Conservation (phyloP, 495 filamentous ascomycete genomes). For the Xeromyces bisporus region DNA sequence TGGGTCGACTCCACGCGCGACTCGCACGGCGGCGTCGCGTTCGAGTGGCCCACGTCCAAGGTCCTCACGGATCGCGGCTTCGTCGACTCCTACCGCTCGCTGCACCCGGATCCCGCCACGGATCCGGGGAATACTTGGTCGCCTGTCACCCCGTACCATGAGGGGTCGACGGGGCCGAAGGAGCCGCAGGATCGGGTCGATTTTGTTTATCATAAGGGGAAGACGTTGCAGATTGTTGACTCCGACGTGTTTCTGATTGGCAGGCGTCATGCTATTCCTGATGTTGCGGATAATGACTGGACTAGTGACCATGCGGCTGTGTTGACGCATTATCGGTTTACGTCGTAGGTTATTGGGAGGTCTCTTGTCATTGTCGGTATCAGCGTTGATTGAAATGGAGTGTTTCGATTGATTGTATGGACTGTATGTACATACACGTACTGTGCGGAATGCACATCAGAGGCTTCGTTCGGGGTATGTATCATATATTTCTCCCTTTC, state of each 20-base stretch:
- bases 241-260: neutral
- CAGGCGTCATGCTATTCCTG: neutral
- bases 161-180: no score
- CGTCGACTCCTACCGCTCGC: neutral
- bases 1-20: neutral
- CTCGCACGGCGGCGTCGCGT: neutral
- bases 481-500: no score
- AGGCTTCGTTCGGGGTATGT: no score
- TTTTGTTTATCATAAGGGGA: neutral
- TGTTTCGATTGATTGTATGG: no score
- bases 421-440: no score
- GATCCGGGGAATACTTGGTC: neutral
- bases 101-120: neutral
- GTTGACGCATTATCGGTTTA: neutral
- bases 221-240: neutral
- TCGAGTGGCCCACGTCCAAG: neutral
- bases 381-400: no score
- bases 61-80: neutral
- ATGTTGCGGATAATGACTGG: neutral
- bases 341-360: no score
- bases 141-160: no score
- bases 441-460: no score
- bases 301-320: neutral
- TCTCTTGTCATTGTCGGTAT: no score
- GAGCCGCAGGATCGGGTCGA: neutral